These are phyloP conservation scores for Yarrowia divulgata DNA, from an alignment of 805 yeast genomes.

Conservation along the genomic window DNA sequence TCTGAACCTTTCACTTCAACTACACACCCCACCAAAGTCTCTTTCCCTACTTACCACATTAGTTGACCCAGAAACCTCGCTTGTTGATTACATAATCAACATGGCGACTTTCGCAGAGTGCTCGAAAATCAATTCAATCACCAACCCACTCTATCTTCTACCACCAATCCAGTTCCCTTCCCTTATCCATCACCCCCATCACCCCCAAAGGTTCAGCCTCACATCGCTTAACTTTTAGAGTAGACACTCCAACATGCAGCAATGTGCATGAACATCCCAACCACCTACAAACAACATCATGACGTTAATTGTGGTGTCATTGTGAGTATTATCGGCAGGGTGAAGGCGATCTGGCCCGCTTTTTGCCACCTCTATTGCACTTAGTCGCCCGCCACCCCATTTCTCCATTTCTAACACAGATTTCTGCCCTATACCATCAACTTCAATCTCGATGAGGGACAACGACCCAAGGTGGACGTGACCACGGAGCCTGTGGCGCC, in stretches of 20 bases:
- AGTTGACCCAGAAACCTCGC: background rate
- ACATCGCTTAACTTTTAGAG: constrained; percentile 15
- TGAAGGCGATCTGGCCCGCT: background rate
- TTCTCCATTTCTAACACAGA: constrained; percentile 32
- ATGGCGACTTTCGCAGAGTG: too few species aligned
- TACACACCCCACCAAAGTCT: too few species aligned
- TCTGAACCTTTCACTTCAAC: too few species aligned
- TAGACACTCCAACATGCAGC: constrained; percentile 29
- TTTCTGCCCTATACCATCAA: constrained; percentile 48
- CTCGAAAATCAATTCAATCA: background rate
- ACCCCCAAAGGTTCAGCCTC: constrained; percentile 13
- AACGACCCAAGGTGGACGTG: constrained; percentile 33
- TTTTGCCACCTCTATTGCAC: background rate
- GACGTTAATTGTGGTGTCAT: constrained; percentile 38
- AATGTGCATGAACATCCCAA: constrained; percentile 33
- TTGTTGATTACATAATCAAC: background rate
- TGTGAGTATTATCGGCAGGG: constrained; percentile 8
- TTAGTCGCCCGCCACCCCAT: too few species aligned
- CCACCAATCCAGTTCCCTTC: background rate
- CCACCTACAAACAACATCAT: constrained; percentile 36
- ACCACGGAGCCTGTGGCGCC: constrained; percentile 36
- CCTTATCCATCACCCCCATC: background rate
- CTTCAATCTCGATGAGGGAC: constrained; percentile 43
- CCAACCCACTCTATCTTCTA: too few species aligned
- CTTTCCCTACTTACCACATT: background rate